Evolutionary conservation across 2,329 filamentous ascomycete genomes (phyloP).

Genomic region (Pseudogymnoascus sp.): DNA sequence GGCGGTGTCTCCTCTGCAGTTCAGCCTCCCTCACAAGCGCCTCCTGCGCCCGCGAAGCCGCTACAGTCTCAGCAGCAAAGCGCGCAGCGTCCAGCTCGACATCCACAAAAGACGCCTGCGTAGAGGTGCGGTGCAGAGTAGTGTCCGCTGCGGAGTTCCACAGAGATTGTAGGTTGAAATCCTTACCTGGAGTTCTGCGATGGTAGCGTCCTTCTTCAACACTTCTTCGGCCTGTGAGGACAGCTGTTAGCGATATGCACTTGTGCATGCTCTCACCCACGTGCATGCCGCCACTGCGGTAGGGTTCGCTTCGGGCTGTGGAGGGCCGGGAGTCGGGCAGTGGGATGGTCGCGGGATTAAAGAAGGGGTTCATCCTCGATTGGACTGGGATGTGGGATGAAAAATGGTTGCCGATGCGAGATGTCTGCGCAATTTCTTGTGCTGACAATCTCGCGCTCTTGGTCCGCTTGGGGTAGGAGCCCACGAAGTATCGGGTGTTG

Average conservation of each 20-base stretch:
- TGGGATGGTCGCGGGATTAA: background rate
- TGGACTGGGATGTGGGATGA: background rate
- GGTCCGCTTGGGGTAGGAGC: background rate
- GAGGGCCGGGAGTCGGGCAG: background rate
- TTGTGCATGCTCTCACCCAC: background rate
- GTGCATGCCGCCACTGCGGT: background rate
- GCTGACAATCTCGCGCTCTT: background rate
- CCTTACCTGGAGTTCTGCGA: slow-evolving; percentile 5
- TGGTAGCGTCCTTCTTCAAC: background rate
- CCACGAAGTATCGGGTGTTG: slow-evolving; percentile 2
- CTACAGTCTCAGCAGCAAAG: background rate
- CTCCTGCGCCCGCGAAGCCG: background rate
- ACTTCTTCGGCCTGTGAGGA: background rate
- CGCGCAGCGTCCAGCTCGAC: background rate
- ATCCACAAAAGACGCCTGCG: background rate
- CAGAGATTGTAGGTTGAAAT: background rate
- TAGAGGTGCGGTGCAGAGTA: background rate
- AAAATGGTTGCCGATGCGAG: background rate
- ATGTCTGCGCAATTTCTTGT: background rate
- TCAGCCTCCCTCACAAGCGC: background rate
- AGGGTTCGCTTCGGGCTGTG: background rate
- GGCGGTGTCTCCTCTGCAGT: background rate
- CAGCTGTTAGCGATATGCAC: slow-evolving; percentile 2
- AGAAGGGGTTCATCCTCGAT: background rate
- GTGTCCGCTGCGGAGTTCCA: background rate